Conservation (phyloP, 2,329 filamentous ascomycete genomes). For the Madurella fahalii region DNA sequence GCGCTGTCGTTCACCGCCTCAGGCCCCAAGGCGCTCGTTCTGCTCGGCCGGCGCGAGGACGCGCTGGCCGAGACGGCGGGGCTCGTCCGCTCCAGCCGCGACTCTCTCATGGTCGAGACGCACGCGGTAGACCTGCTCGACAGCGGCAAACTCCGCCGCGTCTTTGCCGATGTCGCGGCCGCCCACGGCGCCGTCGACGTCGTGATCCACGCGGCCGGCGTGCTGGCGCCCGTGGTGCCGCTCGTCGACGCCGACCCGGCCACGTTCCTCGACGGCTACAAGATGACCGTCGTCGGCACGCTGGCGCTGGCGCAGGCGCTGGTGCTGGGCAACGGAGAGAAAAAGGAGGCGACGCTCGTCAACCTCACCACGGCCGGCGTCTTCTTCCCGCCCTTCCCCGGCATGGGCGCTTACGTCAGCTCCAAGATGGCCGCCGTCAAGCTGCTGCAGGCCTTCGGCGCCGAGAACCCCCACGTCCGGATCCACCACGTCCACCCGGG, state of each 20-base stretch:
- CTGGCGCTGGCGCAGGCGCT: constrained; percentile 9
- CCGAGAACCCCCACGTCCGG: constrained; percentile 10
- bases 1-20: constrained; percentile 18
- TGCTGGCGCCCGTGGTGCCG: constrained; percentile 6
- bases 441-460: constrained; percentile 13
- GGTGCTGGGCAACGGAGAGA: constrained; percentile 2
- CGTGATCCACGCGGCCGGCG: constrained; percentile 15
- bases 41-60: constrained; percentile 18
- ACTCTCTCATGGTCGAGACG: constrained; percentile 5
- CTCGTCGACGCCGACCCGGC: constrained; percentile 11
- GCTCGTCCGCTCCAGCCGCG: constrained; percentile 5
- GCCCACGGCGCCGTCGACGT: constrained; percentile 13
- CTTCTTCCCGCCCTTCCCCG: constrained; percentile 12
- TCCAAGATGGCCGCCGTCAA: constrained; percentile 18
- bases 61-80: constrained; percentile 8
- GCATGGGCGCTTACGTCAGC: constrained; percentile 13
- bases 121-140: constrained; percentile 15
- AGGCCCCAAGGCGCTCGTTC: constrained; percentile 13
- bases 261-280: constrained; percentile 14
- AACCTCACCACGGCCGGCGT: constrained; percentile 14
- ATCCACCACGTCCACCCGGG: constrained; percentile 18
- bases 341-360: constrained; percentile 7
- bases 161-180: constrained; percentile 4
- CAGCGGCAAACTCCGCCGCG: constrained; percentile 6
- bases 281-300: constrained; percentile 13